phyloP scores from a whole-genome alignment of 2,329 filamentous ascomycete genomes.

The Chaetothyriales sp. region DNA sequence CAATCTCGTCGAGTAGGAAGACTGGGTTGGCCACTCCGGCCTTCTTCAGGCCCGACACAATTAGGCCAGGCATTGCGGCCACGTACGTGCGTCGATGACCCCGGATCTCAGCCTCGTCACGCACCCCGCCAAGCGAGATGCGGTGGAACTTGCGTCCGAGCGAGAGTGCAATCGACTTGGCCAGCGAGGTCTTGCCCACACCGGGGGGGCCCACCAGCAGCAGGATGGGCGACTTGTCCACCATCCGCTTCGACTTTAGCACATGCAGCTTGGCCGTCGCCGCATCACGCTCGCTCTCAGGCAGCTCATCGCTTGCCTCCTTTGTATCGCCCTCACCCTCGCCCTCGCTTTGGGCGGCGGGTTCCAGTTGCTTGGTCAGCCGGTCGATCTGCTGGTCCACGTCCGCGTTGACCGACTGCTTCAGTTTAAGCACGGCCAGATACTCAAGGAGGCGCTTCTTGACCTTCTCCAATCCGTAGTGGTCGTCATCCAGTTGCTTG shows the following conservation, averaged over 20 bases:
- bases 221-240: conserved; percentile 91
- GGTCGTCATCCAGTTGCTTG: conserved; percentile 85
- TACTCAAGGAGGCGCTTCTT: conserved; percentile 95
- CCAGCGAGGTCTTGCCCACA: conserved; percentile 88
- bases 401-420: conserved; percentile 75
- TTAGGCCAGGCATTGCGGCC: conserved; percentile 92
- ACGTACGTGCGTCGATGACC: conserved; percentile 93
- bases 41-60: conserved; percentile 88
- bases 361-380: conserved; percentile 33
- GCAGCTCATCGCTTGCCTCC: conserved; percentile 44
- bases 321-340: conserved; percentile 19
- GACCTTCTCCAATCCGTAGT: conserved; percentile 91
- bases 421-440: conserved; percentile 84
- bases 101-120: conserved; percentile 92
- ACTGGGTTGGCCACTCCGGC: conserved; percentile 92
- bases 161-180: conserved; percentile 80
- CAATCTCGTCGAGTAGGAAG: conserved; percentile 90
- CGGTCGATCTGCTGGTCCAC: conserved; percentile 59
- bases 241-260: conserved; percentile 66
- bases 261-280: conserved; percentile 53
- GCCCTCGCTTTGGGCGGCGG: conserved; percentile 21
- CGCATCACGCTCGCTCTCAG: conserved; percentile 31
- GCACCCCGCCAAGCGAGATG: conserved; percentile 86
- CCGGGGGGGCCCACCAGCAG: conserved; percentile 86
- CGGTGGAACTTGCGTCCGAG: conserved; percentile 91